A percentile compares a stretch with the other conserved stretches of the same genome.
phyloP scores from a whole-genome alignment of 169 alveolate genomes.

The Pseudocohnilembus persalinus region DNA sequence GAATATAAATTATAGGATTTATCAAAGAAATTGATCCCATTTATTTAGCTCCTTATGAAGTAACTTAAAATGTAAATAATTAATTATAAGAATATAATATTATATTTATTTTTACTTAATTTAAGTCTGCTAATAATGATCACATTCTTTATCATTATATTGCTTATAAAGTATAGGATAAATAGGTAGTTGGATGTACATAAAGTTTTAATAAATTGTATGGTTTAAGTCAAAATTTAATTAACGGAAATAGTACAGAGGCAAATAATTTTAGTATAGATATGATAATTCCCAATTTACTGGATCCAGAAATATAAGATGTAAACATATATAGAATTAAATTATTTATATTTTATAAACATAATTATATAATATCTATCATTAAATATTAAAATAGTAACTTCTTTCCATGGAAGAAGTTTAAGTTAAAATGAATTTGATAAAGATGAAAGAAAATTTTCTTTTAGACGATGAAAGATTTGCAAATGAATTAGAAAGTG shows the following conservation, averaged over 20 bases:
- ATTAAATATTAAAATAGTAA: no score
- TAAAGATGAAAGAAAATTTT: no score
- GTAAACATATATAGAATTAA: no score
- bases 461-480: no score
- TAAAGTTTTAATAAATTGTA: not conserved
- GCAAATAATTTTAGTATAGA: not conserved
- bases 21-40: not conserved
- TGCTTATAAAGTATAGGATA: not conserved
- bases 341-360: no score
- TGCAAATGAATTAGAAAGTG: no score
- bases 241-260: not conserved
- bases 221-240: not conserved
- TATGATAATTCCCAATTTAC: not conserved
- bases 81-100: no score
- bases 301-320: not conserved
- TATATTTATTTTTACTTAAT: no score
- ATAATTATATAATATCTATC: no score
- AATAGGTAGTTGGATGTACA: not conserved
- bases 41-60: not conserved
- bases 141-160: not conserved
- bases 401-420: no score
- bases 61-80: not conserved
- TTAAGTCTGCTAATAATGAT: no score
- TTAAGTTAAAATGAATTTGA: no score
- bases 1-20: not conserved